Conservation (phyloP, 106 monocot species). For the Alisma plantagoaquatica region DNA sequence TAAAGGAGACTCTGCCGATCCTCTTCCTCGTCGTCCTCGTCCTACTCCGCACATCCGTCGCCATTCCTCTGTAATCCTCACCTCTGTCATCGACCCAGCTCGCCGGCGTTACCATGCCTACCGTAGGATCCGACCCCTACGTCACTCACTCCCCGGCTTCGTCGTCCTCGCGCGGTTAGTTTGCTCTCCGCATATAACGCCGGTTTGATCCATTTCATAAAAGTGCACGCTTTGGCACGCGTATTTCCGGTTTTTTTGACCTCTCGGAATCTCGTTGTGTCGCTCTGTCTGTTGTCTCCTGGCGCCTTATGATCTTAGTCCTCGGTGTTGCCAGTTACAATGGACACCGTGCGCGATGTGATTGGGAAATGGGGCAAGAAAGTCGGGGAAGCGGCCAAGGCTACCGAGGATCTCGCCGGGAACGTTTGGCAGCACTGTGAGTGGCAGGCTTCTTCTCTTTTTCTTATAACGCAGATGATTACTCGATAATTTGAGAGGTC, state of each 20-base stretch:
- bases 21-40: too few relatives aligned
- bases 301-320: not conserved
- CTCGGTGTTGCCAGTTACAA: conserved; percentile 15
- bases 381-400: conserved; percentile 29
- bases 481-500: too few relatives aligned
- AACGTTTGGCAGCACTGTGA: conserved; percentile 58
- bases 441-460: conserved; percentile 3
- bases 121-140: conserved; percentile 17
- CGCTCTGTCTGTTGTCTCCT: not conserved
- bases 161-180: conserved; percentile 13
- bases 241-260: not conserved
- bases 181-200: not conserved
- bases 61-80: too few relatives aligned
- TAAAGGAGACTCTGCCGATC: too few relatives aligned
- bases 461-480: too few relatives aligned
- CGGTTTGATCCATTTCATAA: not conserved
- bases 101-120: conserved; percentile 12
- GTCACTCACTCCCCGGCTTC: conserved; percentile 3
- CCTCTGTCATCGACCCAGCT: too few relatives aligned
- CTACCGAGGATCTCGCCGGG: conserved; percentile 32
- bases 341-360: conserved; percentile 32
- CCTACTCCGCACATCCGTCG: too few relatives aligned
- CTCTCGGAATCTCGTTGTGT: not conserved
- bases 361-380: conserved; percentile 40
- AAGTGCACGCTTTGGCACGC: not conserved